Base-by-base conservation (phyloP, 2,329 filamentous ascomycete species). In the Parafenestella ontariensis region DNA sequence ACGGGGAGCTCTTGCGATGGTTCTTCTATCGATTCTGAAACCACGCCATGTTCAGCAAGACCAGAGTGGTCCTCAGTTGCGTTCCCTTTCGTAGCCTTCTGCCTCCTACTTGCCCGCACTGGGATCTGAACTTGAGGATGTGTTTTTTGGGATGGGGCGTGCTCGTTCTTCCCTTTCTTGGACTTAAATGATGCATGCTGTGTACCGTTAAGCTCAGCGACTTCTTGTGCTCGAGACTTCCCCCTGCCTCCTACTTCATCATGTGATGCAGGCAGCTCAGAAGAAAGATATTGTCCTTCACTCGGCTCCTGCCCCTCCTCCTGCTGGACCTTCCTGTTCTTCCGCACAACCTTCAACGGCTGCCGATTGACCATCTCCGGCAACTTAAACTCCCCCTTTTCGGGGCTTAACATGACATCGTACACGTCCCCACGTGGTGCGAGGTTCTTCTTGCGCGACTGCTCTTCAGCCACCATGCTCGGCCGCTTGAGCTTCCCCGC, bases 341-440 rank as follows among this genome's bases (percentile, higher is more conserved):
- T 63, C 3, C 13, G 46, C 5, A 42, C 5, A 15, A 54, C 51
- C 49, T 58, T 63, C 10, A 56, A 29, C 5, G 56, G 49, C 20
- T 49, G 56, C 5, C 40, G 54, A 17, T 58, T 61, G 18, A 61
- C 54, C 13, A 21, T 56, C 9, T 54, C 36, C 0, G 54, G 49
- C 11, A 61, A 36, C 29, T 44, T 55, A 24, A 52, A 54, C 1
- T n/a, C 13, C 3, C 21, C 43, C 18, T 66, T 69, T 34, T 66
- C 63, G 0, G 68, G 68, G 18, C 66, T 70, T 1, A 57, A 26
- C 4, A 61, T 53, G 6, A 70, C 40, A 3, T 66, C 64, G 36
- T 61, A 71, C 0, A 61, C 15, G 18, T 69, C 57, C 1, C 54
- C 52, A 15, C 60, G 37, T 15, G 41, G 50, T 9, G 58, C 60